These are phyloP conservation scores for Naegleria gruberi DNA, from an alignment of 208 protist genomes.

Conservation along the genomic window DNA sequence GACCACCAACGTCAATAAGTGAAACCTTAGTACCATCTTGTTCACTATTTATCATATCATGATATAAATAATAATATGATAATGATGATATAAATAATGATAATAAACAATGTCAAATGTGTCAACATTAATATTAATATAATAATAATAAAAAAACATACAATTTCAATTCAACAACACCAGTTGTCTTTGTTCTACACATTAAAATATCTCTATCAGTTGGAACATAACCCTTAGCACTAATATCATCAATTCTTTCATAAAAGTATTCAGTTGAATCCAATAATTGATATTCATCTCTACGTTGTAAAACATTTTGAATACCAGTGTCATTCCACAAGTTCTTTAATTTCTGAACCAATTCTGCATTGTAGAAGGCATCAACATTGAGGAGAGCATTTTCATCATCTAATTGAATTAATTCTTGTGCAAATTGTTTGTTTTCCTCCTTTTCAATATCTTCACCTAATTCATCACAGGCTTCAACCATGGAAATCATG, in stretches of 20 bases:
- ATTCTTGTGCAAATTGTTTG: conserved; percentile 5
- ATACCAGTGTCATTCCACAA: conserved; percentile 49
- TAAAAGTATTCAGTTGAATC: conserved; percentile 44
- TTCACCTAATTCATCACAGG: neutral
- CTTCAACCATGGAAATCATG: neutral
- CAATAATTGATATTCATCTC: conserved; percentile 47
- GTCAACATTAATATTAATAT: no score
- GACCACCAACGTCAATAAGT: conserved; percentile 34
- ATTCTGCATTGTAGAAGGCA: neutral
- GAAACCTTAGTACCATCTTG: conserved; percentile 18
- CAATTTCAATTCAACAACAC: neutral
- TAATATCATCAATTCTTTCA: neutral
- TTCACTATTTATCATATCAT: neutral
- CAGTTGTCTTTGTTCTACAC: conserved; percentile 12
- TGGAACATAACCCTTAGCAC: neutral
- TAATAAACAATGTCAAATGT: no score
- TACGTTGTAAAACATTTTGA: conserved; percentile 33
- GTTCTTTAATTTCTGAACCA: neutral
- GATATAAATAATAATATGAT: no score
- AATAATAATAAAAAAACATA: neutral
- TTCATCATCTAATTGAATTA: neutral
- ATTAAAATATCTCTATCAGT: conserved; percentile 2
- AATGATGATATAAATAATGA: no score
- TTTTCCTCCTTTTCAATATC: neutral
- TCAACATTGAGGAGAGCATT: neutral